Percentiles rank a stretch among this genome's conserved stretches.
These are phyloP conservation scores for Nicotiana rustica DNA, from an alignment of 305 asterid species.

Conservation along the genomic window DNA sequence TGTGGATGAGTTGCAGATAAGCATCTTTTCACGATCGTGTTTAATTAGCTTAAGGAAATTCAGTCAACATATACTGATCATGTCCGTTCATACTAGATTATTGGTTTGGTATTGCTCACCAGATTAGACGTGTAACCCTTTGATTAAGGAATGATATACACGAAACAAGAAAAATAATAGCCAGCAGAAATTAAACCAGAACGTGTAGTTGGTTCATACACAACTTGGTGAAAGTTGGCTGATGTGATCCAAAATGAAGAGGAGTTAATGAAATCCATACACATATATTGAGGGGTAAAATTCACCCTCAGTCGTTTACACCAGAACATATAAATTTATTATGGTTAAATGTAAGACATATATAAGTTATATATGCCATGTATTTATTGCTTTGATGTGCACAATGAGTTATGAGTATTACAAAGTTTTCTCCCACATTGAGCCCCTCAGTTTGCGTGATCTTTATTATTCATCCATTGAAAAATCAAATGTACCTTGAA, in stretches of 20 bases:
- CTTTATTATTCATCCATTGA: not conserved
- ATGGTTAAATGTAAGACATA: not conserved
- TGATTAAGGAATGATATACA: not conserved
- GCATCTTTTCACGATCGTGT: constrained; percentile 31
- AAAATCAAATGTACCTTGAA: not conserved
- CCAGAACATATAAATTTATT: not conserved
- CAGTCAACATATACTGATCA: not conserved
- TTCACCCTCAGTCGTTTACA: not conserved
- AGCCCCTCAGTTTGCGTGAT: not conserved
- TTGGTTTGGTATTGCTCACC: not conserved
- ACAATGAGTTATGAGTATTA: not conserved
- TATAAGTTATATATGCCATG: not conserved
- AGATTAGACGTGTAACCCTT: constrained; percentile 16
- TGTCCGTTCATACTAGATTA: not conserved
- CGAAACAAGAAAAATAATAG: too few relatives aligned
- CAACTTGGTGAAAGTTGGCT: not conserved
- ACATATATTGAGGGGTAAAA: not conserved
- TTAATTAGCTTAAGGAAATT: constrained; percentile 20
- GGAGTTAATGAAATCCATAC: not conserved
- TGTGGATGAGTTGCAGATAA: constrained; percentile 36
- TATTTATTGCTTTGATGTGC: not conserved
- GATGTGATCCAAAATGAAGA: not conserved
- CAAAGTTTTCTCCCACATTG: not conserved
- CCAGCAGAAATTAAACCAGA: not conserved
- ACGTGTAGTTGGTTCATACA: not conserved